phyloP scores from a whole-genome alignment of 345 rosid species.

The Gossypium raimondii region DNA sequence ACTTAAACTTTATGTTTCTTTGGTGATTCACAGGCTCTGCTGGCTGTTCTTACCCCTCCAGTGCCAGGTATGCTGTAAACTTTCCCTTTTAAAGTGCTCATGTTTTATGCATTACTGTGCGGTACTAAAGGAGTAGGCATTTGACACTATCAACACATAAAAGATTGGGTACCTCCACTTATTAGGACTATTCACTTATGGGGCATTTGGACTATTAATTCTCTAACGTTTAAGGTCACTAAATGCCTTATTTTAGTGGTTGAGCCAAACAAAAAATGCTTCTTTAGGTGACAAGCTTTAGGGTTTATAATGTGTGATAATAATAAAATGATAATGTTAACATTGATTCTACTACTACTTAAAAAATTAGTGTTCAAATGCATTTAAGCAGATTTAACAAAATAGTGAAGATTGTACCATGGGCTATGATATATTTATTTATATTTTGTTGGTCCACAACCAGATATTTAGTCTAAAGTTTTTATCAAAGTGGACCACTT shows the following conservation, averaged over 20 bases:
- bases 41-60: slow-evolving; percentile 49
- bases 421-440: background rate
- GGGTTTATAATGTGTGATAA: background rate
- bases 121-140: too few species aligned
- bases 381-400: background rate
- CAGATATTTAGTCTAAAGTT: background rate
- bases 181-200: too few species aligned
- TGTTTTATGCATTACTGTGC: background rate
- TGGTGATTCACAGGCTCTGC: slow-evolving; percentile 30
- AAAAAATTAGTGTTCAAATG: background rate
- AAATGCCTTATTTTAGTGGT: background rate
- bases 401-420: background rate
- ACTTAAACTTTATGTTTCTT: too few species aligned
- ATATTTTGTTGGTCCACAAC: background rate
- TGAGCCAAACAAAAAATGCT: background rate
- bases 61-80: slow-evolving; percentile 32
- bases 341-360: background rate
- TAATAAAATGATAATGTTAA: background rate
- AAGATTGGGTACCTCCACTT: too few species aligned
- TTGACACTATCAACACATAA: too few species aligned
- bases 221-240: background rate
- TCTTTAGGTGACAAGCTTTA: background rate
- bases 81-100: background rate
- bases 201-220: too few species aligned
- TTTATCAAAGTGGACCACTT: background rate